phyloP scores from a whole-genome alignment of 257 asterid genomes.

The Anisodus acutangulus region DNA sequence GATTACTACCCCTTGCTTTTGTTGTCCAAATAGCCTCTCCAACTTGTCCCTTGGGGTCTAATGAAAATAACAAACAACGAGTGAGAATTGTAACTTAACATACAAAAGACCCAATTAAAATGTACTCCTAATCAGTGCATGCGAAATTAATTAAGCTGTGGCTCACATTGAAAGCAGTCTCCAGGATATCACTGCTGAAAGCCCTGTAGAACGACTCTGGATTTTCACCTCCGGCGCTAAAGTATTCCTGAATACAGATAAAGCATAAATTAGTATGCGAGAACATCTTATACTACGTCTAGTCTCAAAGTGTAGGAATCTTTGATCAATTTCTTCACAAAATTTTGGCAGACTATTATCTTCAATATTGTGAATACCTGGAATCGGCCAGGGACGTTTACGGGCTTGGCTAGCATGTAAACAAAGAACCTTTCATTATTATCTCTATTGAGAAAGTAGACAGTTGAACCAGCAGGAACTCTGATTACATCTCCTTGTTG shows the following conservation, averaged over 20 bases:
- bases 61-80: background rate
- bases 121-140: background rate
- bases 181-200: conserved; percentile 55
- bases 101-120: background rate
- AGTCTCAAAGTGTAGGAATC: no score
- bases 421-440: conserved; percentile 41
- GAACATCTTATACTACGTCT: background rate
- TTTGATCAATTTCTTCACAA: no score
- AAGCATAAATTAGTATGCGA: background rate
- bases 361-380: conserved; percentile 34
- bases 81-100: background rate
- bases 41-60: conserved; percentile 42
- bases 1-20: conserved; percentile 42
- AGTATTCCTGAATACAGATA: conserved; percentile 41
- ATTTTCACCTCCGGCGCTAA: conserved; percentile 50
- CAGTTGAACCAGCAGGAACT: conserved; percentile 48
- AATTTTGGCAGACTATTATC: background rate
- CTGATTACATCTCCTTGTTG: conserved; percentile 44
- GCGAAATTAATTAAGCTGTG: background rate
- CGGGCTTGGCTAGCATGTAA: conserved; percentile 44
- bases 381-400: conserved; percentile 44
- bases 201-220: conserved; percentile 45
- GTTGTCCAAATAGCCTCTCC: conserved; percentile 42
- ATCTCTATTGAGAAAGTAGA: conserved; percentile 41
- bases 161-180: conserved; percentile 57